Percentiles rank a stretch among this genome's conserved stretches.
Conservation (phyloP, 1,139 yeast genomes). For the Candida sanyaensis region DNA sequence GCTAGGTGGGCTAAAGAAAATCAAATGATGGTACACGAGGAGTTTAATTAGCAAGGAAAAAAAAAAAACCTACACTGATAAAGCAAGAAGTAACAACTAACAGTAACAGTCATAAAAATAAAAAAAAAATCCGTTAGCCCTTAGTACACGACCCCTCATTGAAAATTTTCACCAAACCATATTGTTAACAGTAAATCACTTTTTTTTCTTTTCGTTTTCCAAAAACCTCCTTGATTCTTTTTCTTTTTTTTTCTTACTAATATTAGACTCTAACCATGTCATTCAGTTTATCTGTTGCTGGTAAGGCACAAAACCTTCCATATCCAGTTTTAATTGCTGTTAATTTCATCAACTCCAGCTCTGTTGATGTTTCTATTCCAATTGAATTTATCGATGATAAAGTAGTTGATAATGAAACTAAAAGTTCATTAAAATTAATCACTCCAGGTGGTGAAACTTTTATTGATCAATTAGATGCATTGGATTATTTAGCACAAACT, state of each 20-base stretch:
- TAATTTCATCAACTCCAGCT: slow-evolving; percentile 60
- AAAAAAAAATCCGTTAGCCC: background rate
- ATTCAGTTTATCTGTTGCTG: slow-evolving; percentile 64
- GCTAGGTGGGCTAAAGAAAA: background rate
- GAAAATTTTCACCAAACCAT: background rate
- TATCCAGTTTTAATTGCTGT: slow-evolving; percentile 83
- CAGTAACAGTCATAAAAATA: too few relatives aligned
- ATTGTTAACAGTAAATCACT: too few relatives aligned
- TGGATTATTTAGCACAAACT: slow-evolving; percentile 46
- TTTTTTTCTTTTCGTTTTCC: background rate
- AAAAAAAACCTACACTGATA: too few relatives aligned
- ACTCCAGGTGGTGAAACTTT: slow-evolving; percentile 49
- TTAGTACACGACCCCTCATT: background rate
- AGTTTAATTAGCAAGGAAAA: too few relatives aligned
- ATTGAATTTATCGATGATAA: slow-evolving; percentile 71
- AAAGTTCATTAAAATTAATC: slow-evolving; percentile 43
- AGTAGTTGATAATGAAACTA: slow-evolving; percentile 36
- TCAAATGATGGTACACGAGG: background rate
- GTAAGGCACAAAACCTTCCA: slow-evolving; percentile 81
- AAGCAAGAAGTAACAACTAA: too few relatives aligned
- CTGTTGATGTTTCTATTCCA: slow-evolving; percentile 49
- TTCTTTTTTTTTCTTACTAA: background rate
- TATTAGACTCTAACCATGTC: slow-evolving; percentile 21
- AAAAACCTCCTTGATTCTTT: background rate
- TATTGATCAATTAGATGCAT: slow-evolving; percentile 44